phyloP scores from a whole-genome alignment of 805 yeast species.

The Starmerella cellae region DNA sequence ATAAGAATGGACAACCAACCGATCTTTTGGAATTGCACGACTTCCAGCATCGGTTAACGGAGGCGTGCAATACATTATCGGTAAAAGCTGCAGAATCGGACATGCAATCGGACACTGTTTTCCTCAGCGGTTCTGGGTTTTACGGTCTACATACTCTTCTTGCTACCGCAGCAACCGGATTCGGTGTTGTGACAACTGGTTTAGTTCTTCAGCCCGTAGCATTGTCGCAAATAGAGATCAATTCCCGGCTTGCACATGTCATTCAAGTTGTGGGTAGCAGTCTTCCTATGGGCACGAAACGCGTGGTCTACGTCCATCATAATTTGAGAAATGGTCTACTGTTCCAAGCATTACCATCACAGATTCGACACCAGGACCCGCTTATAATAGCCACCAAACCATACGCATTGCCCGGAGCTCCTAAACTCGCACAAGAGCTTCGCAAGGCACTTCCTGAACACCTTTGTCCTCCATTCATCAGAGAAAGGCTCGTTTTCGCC shows the following conservation, averaged over 20 bases:
- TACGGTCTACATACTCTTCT: conserved; percentile 13
- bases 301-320: conserved; percentile 56
- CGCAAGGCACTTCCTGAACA: conserved; percentile 45
- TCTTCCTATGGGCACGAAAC: not conserved
- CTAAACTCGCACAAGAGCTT: conserved; percentile 42
- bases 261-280: conserved; percentile 5
- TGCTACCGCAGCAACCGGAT: conserved; percentile 1
- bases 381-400: conserved; percentile 54
- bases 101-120: conserved; percentile 2
- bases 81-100: not conserved
- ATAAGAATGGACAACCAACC: not conserved
- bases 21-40: not conserved
- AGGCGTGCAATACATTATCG: conserved; percentile 1
- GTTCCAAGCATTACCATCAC: conserved; percentile 46
- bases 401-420: conserved; percentile 53
- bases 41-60: conserved; percentile 1
- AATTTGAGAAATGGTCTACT: conserved; percentile 68
- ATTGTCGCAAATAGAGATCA: not conserved
- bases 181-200: conserved; percentile 8
- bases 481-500: conserved; percentile 51
- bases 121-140: conserved; percentile 15
- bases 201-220: conserved; percentile 4
- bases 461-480: conserved; percentile 43
- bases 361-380: conserved; percentile 54
- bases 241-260: conserved; percentile 7